Evolutionary conservation across 805 yeast species (phyloP), one percentile per base, ranked within the genome.

Genomic region (Yamadazyma olivae): DNA sequence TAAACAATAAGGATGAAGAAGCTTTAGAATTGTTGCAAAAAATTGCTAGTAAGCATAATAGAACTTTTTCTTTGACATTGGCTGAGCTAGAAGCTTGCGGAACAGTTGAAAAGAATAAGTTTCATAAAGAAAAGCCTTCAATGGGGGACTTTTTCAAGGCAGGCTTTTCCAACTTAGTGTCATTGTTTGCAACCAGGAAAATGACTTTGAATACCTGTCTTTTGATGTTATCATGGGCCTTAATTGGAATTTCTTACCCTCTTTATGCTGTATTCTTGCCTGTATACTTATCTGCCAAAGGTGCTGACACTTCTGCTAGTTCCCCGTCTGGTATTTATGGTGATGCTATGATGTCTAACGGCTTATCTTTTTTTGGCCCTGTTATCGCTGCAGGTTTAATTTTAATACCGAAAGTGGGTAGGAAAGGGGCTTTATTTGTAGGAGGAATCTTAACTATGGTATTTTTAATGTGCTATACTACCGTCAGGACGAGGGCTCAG

Each of bases 401-500:
- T 14, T 37, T 36, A 13, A 29, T 50, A 8, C 59, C 54, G 1
- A 33, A 33, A 18, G 53, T 78, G 17, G 81, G 83, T 7, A 63
- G 83, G 53, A 66, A 75, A 48, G 83, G 83, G n/a, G 68, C 80
- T 0, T 62, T 79, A 71, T 57, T 60, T 3, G 57, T 74, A 36
- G 80, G 83, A 22, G 74, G 79, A 3, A 15, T 79, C 2, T 45
- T 71, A 18, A 62, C 79, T 0, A 79, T 78, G 72, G 75, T 74
- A 2, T 67, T 79, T 34, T 51, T 80, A 36, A 77, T 79, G 53
- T 81, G 79, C 28, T 79, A 76, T 50, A 79, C 85, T n/a, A 70
- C 77, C 0, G 79, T 77, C 10, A 67, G 71, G 53, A 71, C 79
- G 0, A 60, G 73, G 34, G 56, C 68, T 20, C 57, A 61, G 15